Conservation (phyloP, 2,329 filamentous ascomycete genomes). For the Xylaria multiplex region DNA sequence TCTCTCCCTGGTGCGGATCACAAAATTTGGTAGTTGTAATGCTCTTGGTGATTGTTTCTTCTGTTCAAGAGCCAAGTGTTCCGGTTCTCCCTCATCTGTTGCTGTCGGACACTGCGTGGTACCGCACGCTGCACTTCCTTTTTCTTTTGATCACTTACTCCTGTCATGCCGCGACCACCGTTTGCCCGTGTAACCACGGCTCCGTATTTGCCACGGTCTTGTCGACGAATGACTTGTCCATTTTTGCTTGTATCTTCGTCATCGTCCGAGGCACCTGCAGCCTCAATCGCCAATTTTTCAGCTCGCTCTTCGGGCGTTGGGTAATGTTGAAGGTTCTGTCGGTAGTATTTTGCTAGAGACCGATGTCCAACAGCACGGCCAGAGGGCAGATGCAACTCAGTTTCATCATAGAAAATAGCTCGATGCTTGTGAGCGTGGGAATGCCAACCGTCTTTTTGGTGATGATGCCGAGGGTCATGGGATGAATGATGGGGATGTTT, state of each 20-base stretch:
- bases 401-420: conserved; percentile 89
- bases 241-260: conserved; percentile 46
- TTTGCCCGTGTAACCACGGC: conserved; percentile 74
- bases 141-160: conserved; percentile 80
- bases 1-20: conserved; percentile 22
- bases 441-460: conserved; percentile 80
- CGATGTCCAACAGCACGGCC: conserved; percentile 91
- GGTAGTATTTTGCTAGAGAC: conserved; percentile 86
- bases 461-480: conserved; percentile 76
- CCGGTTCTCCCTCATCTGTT: conserved; percentile 68
- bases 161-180: conserved; percentile 79
- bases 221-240: conserved; percentile 51
- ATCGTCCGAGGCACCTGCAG: conserved; percentile 41
- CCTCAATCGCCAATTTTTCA: conserved; percentile 71
- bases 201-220: conserved; percentile 58
- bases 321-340: conserved; percentile 89
- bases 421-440: conserved; percentile 83
- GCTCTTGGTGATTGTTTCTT: conserved; percentile 77
- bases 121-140: conserved; percentile 72
- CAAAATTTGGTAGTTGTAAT: conserved; percentile 62
- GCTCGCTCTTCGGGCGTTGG: conserved; percentile 81
- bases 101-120: conserved; percentile 73
- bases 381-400: conserved; percentile 90
- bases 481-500: conserved; percentile 81
- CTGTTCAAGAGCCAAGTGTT: conserved; percentile 78